Conservation (phyloP, 2,329 filamentous ascomycete genomes). For the Xylariomycetidae sp. region DNA sequence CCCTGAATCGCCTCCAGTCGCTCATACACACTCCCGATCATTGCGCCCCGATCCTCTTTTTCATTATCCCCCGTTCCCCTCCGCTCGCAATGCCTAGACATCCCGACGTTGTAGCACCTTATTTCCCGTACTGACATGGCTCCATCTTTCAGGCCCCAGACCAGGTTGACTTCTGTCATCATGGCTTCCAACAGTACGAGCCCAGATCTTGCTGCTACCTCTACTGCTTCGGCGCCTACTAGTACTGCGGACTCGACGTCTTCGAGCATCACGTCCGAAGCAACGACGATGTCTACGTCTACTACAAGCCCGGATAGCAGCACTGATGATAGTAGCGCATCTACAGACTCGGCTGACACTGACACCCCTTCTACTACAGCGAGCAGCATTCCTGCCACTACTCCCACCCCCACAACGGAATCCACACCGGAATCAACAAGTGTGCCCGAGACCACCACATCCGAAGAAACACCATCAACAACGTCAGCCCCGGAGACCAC, state of each 20-base stretch:
- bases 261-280: slow-evolving; percentile 7
- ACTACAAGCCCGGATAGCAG: slow-evolving; percentile 7
- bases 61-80: slow-evolving; percentile 21
- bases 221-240: slow-evolving; percentile 12
- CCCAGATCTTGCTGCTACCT: too few relatives aligned
- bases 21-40: background rate
- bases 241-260: slow-evolving; percentile 6
- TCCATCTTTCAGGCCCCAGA: slow-evolving; percentile 22
- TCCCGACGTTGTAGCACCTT: slow-evolving; percentile 1
- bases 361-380: slow-evolving; percentile 5
- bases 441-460: slow-evolving; percentile 5
- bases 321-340: slow-evolving; percentile 7
- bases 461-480: slow-evolving; percentile 8
- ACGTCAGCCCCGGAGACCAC: slow-evolving; percentile 10
- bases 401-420: background rate
- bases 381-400: slow-evolving; percentile 2
- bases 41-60: background rate
- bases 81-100: slow-evolving; percentile 2
- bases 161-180: slow-evolving; percentile 26
- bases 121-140: slow-evolving; percentile 28
- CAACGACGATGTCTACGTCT: slow-evolving; percentile 5
- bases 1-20: background rate
- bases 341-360: slow-evolving; percentile 4
- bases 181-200: slow-evolving; percentile 21
- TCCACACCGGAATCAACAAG: slow-evolving; percentile 2